phyloP scores from a whole-genome alignment of 2,329 filamentous ascomycete genomes.

The Coniella vitis region DNA sequence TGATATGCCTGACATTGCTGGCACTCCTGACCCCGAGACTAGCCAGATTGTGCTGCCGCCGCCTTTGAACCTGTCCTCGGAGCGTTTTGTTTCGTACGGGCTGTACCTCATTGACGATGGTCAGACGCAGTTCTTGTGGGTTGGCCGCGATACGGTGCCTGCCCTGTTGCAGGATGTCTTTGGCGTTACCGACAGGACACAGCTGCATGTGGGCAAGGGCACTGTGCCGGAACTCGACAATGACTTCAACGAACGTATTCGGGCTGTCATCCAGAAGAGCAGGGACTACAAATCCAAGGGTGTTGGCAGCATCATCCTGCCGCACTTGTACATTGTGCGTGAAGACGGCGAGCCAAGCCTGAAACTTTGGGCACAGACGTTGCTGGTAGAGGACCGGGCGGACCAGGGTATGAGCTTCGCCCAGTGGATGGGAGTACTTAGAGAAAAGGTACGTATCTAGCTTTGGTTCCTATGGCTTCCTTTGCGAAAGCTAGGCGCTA shows the following conservation, averaged over 20 bases:
- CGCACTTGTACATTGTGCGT: slow-evolving; percentile 85
- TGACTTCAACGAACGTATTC: slow-evolving; percentile 92
- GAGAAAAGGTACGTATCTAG: slow-evolving; percentile 72
- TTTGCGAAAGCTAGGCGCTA: not conserved
- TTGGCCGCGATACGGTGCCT: slow-evolving; percentile 86
- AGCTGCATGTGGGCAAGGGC: slow-evolving; percentile 86
- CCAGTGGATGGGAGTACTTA: slow-evolving; percentile 85
- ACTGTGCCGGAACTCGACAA: slow-evolving; percentile 81
- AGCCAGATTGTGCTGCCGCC: slow-evolving; percentile 86
- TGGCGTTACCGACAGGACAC: slow-evolving; percentile 72
- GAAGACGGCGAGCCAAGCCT: slow-evolving; percentile 94
- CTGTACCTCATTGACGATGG: slow-evolving; percentile 96
- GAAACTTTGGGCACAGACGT: slow-evolving; percentile 93
- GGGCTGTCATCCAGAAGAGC: slow-evolving; percentile 87
- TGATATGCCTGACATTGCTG: slow-evolving; percentile 93
- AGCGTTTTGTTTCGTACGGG: slow-evolving; percentile 80
- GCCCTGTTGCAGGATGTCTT: slow-evolving; percentile 88
- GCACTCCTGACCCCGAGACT: slow-evolving; percentile 75
- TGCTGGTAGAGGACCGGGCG: slow-evolving; percentile 89
- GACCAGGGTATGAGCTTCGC: slow-evolving; percentile 89
- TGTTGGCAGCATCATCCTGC: slow-evolving; percentile 87
- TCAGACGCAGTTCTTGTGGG: slow-evolving; percentile 96
- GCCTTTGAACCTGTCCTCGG: slow-evolving; percentile 78
- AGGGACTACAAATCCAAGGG: slow-evolving; percentile 79
- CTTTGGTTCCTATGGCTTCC: not conserved